Base-by-base conservation (phyloP, 2,329 filamentous ascomycete species). In the Myriosclerotinia duriaeana region DNA sequence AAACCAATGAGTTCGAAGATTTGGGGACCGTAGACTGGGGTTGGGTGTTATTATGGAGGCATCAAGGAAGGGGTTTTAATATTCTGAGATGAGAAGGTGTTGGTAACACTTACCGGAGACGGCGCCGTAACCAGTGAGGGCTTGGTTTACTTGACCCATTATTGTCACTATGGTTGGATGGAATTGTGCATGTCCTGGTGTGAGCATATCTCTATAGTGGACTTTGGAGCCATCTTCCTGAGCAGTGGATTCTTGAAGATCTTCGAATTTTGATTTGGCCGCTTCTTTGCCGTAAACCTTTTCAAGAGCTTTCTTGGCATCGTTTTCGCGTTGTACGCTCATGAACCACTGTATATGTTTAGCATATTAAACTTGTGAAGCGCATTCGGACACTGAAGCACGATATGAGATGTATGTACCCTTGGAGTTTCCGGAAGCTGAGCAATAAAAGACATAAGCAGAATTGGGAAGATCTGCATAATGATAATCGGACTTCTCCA, bases 81-180 rank as follows among this genome's bases (percentile, higher is more conserved):
- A 4, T n/a, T 34, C 11, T 2, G 0, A 30, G 14, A 14, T 7
- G 5, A n/a, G 26, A 1, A 34, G 11, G 11, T 11, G 14, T 34
- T 58, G 2, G 26, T 40, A 8, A 14, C 44, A 11, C 26, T 46
- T 20, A 59, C 55, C 55, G 17, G 82, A 85, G 3, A 88, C 83
- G 0, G 85, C 86, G 3, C 84, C 84, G 65, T 86, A 86, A 11
- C 83, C 83, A 0, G 83, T 85, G 61, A 85, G 75, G 1, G 83
- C 83, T 74, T 88, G 86, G 70, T 87, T 87, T 70, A 87, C 75
- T 73, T 88, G 85, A 0, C 85, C 84, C 85, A 88, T 87, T 58
- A 88, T 78, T 0, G 84, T 86, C 34, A 88, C 77, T 71, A 87
- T 79, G 1, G 84, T 87, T 0, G 85, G 84, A 70, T 88, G 86